phyloP scores from a whole-genome alignment of 495 filamentous ascomycete genomes.

The Tuber calosporum region DNA sequence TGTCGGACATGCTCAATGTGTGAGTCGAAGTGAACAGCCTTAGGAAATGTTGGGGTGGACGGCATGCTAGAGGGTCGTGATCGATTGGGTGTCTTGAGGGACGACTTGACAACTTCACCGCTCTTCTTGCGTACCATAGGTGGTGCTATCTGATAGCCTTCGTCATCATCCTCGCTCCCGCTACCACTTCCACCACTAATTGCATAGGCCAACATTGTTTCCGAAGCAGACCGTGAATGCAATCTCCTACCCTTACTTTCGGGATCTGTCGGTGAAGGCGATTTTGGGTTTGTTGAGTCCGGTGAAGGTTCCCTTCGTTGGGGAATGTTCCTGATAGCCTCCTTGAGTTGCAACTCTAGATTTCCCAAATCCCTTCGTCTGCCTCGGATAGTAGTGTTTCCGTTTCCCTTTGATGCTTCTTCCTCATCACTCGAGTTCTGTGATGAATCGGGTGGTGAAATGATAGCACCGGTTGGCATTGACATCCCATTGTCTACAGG shows the following conservation, averaged over 20 bases:
- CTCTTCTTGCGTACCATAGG: conserved; percentile 96
- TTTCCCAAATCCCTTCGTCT: conserved; percentile 52
- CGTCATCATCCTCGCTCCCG: conserved; percentile 52
- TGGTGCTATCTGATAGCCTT: conserved; percentile 59
- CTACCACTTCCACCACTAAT: conserved; percentile 41
- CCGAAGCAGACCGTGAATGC: conserved; percentile 80
- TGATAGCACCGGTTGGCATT: conserved; percentile 64
- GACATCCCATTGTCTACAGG: conserved; percentile 57
- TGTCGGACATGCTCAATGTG: conserved; percentile 90
- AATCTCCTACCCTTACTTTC: conserved; percentile 44
- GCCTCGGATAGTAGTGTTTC: conserved; percentile 13
- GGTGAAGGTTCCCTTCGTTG: conserved; percentile 58
- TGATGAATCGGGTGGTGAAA: conserved; percentile 80
- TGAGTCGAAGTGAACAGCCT: conserved; percentile 92
- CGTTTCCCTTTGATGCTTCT: conserved; percentile 47
- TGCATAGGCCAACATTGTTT: conserved; percentile 53
- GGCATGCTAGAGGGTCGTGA: conserved; percentile 92
- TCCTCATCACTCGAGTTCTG: conserved; percentile 80
- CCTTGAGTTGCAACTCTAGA: conserved; percentile 71
- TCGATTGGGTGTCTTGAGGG: conserved; percentile 66
- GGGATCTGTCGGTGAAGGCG: conserved; percentile 17
- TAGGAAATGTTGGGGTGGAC: conserved; percentile 88
- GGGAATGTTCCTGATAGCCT: conserved; percentile 71
- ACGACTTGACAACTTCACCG: conserved; percentile 89
- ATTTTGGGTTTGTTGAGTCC: conserved; percentile 32